phyloP scores from a whole-genome alignment of 345 rosid genomes.

The Zanthoxylum bungeanum region DNA sequence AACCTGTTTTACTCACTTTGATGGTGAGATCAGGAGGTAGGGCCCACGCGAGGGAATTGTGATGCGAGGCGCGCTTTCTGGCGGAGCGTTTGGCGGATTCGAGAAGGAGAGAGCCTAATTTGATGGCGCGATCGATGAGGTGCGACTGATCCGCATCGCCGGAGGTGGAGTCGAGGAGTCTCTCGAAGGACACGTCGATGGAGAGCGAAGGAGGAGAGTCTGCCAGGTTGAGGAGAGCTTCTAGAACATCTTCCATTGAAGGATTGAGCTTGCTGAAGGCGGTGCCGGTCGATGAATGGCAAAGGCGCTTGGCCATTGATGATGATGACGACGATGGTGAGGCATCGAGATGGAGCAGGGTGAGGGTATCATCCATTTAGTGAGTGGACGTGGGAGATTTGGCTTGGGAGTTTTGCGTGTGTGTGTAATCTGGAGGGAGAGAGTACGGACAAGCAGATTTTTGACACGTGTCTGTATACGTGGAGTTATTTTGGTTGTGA shows the following conservation, averaged over 20 bases:
- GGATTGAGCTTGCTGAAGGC: conserved; percentile 21
- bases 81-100: conserved; percentile 63
- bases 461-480: conserved; percentile 21
- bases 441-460: conserved; percentile 14
- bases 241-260: conserved; percentile 45
- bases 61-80: conserved; percentile 60
- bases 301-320: conserved; percentile 72
- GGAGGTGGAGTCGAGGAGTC: conserved; percentile 53
- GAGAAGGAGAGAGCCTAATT: conserved; percentile 56
- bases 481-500: background rate
- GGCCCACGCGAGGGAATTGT: conserved; percentile 67
- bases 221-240: conserved; percentile 40
- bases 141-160: conserved; percentile 46
- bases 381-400: conserved; percentile 21
- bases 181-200: conserved; percentile 56
- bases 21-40: conserved; percentile 81
- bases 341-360: conserved; percentile 37
- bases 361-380: too few species aligned
- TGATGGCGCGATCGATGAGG: conserved; percentile 62
- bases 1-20: conserved; percentile 59
- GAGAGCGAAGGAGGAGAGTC: conserved; percentile 49
- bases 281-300: conserved; percentile 33
- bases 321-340: too few species aligned
- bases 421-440: background rate
- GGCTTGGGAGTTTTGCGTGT: background rate